phyloP scores from a whole-genome alignment of 208 protist species.

The Kentomonas sorsogonicus region DNA sequence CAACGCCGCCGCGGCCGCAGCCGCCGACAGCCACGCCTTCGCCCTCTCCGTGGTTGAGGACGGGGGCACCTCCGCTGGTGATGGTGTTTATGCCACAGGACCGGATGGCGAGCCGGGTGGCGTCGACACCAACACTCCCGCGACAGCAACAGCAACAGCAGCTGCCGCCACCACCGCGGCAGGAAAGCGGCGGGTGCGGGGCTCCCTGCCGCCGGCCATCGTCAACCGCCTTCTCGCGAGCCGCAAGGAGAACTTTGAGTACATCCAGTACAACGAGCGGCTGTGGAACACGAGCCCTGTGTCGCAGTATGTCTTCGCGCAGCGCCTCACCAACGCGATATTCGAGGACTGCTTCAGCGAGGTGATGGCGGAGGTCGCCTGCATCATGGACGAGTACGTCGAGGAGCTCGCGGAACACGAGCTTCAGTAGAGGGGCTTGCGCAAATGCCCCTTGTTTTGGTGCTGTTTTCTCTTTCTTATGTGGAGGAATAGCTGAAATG shows the following conservation, averaged over 20 bases:
- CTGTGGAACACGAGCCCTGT: constrained; percentile 78
- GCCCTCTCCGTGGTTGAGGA: no score
- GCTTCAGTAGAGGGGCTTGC: constrained; percentile 39
- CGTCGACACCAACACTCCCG: not conserved
- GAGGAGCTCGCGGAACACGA: constrained; percentile 80
- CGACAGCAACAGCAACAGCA: not conserved
- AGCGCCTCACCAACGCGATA: constrained; percentile 67
- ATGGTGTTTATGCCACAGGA: no score
- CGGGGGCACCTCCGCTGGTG: no score
- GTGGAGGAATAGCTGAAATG: not conserved
- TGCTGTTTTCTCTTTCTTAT: constrained; percentile 2
- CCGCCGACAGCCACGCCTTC: no score
- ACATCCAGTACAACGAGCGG: constrained; percentile 78
- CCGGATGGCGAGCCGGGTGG: not conserved
- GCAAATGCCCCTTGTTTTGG: not conserved
- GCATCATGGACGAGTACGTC: constrained; percentile 83
- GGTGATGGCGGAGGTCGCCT: constrained; percentile 69
- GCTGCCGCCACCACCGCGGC: not conserved
- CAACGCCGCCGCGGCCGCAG: no score
- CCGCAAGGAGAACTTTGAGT: constrained; percentile 64
- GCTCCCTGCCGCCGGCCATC: constrained; percentile 51
- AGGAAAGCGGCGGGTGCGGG: constrained; percentile 30
- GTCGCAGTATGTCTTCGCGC: constrained; percentile 80
- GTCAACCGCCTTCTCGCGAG: constrained; percentile 61
- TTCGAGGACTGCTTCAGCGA: constrained; percentile 70